Evolutionary conservation across 2,329 filamentous ascomycete genomes (phyloP), one percentile per base, ranked within the genome.

Genomic region (Tolypocladium tropicale): DNA sequence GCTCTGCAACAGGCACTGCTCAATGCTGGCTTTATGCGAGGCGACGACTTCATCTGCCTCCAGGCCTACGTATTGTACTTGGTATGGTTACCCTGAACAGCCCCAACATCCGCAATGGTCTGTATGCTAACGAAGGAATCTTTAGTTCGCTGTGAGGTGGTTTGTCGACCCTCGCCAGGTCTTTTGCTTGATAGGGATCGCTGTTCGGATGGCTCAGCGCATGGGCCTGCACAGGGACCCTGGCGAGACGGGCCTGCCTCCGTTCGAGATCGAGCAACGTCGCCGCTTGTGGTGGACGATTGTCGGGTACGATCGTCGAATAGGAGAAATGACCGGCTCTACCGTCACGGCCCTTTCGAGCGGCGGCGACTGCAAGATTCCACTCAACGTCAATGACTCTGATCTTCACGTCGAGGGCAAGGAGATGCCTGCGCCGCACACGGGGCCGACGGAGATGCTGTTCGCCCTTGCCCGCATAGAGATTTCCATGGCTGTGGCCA

Each of bases 211-310:
- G 53, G 86, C 82, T 12, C 82, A 86, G 63, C 78, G 84, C 4
- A 80, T 90, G 71, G 85, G 85, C 4, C 74, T 89, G n/a, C 83
- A 89, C 60, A 78, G 76, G 41, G 86, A 90, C 64, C 76, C 80
- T 2, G 73, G 72, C 2, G 75, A 80, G 55, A 79, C 78, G 53
- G 77, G 68, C 5, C 62, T 82, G 3, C 73, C 70, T 4, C 78
- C 74, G 34, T 88, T 84, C 55, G 85, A 90, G 63, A 78, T 82
- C 4, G 86, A 90, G 69, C 79, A 88, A 69, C 79, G 86, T n/a
- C 80, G 86, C 53, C 78, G 87, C 39, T 72, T 90, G 1, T 90
- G 86, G 86, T 90, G 86, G 86, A 81, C 83, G 34, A 74, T 91
- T 18, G 77, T 86, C 16, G 75, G 82, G 30, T 86, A 89, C 60